phyloP scores from a whole-genome alignment of 768 basidiomycete genomes.

The Russula olivacea region DNA sequence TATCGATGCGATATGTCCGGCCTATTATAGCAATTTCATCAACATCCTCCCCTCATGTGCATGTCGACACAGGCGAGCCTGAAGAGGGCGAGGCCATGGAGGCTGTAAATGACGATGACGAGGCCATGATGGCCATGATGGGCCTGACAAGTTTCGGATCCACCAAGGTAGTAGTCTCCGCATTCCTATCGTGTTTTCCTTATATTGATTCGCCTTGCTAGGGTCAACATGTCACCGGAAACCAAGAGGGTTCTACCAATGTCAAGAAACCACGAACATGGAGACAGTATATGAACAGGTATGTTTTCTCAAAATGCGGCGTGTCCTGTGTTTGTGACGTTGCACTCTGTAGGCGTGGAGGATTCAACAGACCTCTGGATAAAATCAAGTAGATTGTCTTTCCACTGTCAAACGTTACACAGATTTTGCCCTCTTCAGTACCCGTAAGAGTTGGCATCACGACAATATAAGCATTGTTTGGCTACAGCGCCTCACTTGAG shows the following conservation, averaged over 20 bases:
- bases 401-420: no score
- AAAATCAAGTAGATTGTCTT: constrained; percentile 68
- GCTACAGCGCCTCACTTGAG: not conserved
- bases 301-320: constrained; percentile 25
- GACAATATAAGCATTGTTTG: not conserved
- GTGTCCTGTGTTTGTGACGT: constrained; percentile 5
- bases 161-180: constrained; percentile 61
- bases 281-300: constrained; percentile 99
- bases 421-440: no score
- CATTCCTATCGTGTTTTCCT: constrained; percentile 14
- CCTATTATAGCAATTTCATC: constrained; percentile 6
- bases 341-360: constrained; percentile 53
- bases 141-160: constrained; percentile 82
- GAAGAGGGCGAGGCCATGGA: constrained; percentile 47
- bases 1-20: not conserved
- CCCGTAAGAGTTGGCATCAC: not conserved
- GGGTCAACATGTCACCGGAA: constrained; percentile 78
- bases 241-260: constrained; percentile 63
- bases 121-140: constrained; percentile 86
- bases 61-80: constrained; percentile 37
- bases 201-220: constrained; percentile 29
- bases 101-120: constrained; percentile 59
- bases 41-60: not conserved
- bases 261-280: constrained; percentile 85
- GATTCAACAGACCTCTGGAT: constrained; percentile 89